Conservation (phyloP, 1,284 basidiomycete genomes). For the Cyathus pygmaeus region DNA sequence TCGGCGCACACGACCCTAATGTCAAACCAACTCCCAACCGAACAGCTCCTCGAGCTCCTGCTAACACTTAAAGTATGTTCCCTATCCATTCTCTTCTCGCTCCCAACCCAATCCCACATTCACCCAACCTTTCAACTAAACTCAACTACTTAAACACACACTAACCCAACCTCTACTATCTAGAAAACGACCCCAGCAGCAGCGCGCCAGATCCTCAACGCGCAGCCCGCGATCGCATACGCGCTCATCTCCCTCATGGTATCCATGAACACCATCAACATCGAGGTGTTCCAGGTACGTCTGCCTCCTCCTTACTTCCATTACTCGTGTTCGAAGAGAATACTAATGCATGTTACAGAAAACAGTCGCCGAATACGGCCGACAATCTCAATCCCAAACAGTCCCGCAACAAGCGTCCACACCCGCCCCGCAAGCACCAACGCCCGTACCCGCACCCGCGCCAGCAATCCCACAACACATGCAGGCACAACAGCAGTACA, state of each 20-base stretch:
- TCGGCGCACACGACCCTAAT: slow-evolving; percentile 19
- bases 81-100: too few species aligned
- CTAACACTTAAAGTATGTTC: slow-evolving; percentile 69
- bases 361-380: slow-evolving; percentile 55
- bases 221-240: slow-evolving; percentile 79
- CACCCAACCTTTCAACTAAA: neutral
- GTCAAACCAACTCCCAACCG: slow-evolving; percentile 52
- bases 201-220: slow-evolving; percentile 72
- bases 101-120: neutral
- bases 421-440: slow-evolving; percentile 18
- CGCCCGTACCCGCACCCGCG: slow-evolving; percentile 29
- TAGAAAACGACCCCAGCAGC: slow-evolving; percentile 80
- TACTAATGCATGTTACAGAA: slow-evolving; percentile 43
- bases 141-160: too few species aligned
- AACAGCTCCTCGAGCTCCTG: slow-evolving; percentile 74
- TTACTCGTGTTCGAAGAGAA: neutral
- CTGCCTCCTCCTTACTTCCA: neutral
- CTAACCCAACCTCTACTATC: neutral
- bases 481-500: slow-evolving; percentile 40
- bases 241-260: slow-evolving; percentile 80
- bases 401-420: slow-evolving; percentile 10
- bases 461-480: slow-evolving; percentile 60
- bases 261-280: slow-evolving; percentile 74
- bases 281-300: slow-evolving; percentile 76
- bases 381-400: too few species aligned